Percentiles rank a stretch among this genome's conserved stretches.
Conservation (phyloP, 2,329 filamentous ascomycete genomes). For the Phialophora chinensis region DNA sequence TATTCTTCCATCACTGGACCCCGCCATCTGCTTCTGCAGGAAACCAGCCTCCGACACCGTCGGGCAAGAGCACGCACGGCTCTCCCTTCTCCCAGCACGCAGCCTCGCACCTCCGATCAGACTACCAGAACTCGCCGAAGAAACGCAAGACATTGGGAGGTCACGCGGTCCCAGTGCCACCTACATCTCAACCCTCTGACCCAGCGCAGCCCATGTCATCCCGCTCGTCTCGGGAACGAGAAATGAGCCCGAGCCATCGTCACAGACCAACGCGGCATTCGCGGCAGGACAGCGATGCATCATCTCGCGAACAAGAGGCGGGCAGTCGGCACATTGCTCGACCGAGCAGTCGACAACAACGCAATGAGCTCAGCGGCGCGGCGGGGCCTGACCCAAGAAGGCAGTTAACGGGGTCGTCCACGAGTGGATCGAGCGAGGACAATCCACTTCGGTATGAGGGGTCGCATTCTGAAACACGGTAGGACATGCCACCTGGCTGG, state of each 20-base stretch:
- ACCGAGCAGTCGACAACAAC: constrained; percentile 41
- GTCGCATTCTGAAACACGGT: constrained; percentile 36
- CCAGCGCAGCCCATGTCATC: constrained; percentile 58
- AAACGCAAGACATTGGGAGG: constrained; percentile 76
- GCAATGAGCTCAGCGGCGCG: constrained; percentile 37
- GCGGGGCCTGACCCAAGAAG: constrained; percentile 30
- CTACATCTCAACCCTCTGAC: constrained; percentile 57
- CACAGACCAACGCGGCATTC: constrained; percentile 63
- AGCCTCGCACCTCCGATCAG: constrained; percentile 58
- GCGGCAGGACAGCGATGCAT: constrained; percentile 69
- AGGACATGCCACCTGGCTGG: constrained; percentile 24
- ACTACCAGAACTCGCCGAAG: constrained; percentile 76
- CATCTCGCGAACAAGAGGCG: constrained; percentile 47
- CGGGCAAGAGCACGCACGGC: constrained; percentile 69
- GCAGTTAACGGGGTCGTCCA: constrained; percentile 33
- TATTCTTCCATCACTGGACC: constrained; percentile 94
- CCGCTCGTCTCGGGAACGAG: constrained; percentile 59
- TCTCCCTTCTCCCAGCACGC: constrained; percentile 52
- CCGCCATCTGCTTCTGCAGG: constrained; percentile 69
- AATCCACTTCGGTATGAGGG: constrained; percentile 35
- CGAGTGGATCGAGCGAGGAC: constrained; percentile 36
- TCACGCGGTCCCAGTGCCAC: constrained; percentile 58
- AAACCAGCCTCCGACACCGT: constrained; percentile 73
- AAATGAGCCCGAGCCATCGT: constrained; percentile 61
- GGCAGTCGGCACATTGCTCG: constrained; percentile 35